These are phyloP conservation scores for Abortiporus biennis DNA, from an alignment of 1,284 basidiomycete genomes.

Conservation along the genomic window DNA sequence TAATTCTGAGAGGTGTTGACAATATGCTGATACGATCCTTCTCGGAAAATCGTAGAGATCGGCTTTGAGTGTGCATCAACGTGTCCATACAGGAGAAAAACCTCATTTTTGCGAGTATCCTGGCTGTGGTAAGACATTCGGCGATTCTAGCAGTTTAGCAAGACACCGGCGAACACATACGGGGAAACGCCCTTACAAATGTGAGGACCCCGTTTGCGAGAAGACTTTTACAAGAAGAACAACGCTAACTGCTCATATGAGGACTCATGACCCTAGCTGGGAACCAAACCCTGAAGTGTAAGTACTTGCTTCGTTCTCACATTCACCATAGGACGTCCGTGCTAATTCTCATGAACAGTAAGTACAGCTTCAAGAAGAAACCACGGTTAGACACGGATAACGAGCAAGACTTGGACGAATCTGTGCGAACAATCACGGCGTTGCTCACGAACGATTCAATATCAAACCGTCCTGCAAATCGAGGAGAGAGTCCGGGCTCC, in stretches of 20 bases:
- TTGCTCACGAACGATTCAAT: no score
- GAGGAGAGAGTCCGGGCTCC: no score
- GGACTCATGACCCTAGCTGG: slow-evolving; percentile 75
- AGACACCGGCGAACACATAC: slow-evolving; percentile 86
- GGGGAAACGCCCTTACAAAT: slow-evolving; percentile 77
- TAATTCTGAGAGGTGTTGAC: slow-evolving; percentile 7
- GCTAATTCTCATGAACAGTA: slow-evolving; percentile 33
- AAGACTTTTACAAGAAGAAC: slow-evolving; percentile 82
- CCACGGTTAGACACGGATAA: slow-evolving; percentile 46
- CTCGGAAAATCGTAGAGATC: no score
- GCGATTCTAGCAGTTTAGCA: slow-evolving; percentile 84
- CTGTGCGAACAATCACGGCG: slow-evolving; percentile 64
- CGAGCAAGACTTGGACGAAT: slow-evolving; percentile 52
- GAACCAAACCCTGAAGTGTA: slow-evolving; percentile 77
- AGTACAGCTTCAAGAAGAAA: slow-evolving; percentile 72
- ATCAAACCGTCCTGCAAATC: no score
- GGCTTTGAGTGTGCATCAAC: slow-evolving; percentile 79
- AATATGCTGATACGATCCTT: no score
- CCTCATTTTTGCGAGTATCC: slow-evolving; percentile 85
- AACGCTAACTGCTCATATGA: slow-evolving; percentile 77
- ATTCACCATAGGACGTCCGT: slow-evolving; percentile 3
- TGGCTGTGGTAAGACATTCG: slow-evolving; percentile 78
- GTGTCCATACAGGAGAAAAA: slow-evolving; percentile 87
- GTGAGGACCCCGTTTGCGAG: slow-evolving; percentile 71
- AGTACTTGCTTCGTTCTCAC: slow-evolving; percentile 21